Evolutionary conservation across 2,329 filamentous ascomycete genomes (phyloP), one percentile per base, ranked within the genome.

Genomic region (Septoria petroselini): DNA sequence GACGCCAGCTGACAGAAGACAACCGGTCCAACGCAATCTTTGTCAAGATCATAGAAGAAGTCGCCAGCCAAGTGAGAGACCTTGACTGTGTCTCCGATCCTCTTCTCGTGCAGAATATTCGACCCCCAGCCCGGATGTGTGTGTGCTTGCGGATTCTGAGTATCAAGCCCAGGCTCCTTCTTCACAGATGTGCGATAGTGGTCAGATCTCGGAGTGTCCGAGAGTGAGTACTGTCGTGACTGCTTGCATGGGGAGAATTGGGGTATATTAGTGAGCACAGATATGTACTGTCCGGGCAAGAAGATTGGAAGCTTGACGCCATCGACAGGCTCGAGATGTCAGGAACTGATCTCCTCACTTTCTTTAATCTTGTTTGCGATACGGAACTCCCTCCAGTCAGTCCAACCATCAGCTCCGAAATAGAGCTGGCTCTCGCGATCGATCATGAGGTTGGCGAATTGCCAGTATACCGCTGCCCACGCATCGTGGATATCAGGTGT

Each of bases 151-250:
- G 73, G 69, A n/a, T 76, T 69, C 2, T 71, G 65, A 40, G 70
- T 41, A 40, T 75, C 70, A 11, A 80, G 62, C 3, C 81, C 83
- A 2, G 71, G 66, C 61, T 88, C 84, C 52, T 76, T 79, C 75
- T 88, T 88, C 49, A 90, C 77, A 41, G 78, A 85, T 68, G 89
- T 83, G 23, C 86, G 80, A 68, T 86, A 86, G 68, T 82, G 78
- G 41, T 80, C 74, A 7, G 76, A 70, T 2, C 73, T 72, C 2
- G 82, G 84, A 41, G 79, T 75, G 56, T 88, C 84, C 61, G 80
- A 85, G 53, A 90, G 75, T 19, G 83, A 86, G 70, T 88, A 90
- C 67, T 89, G 86, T 25, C 85, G 75, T 14, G 81, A 76, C 67
- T 90, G 86, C 57, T 75, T 69, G 63, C 81, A 75, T n/a, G 79